Base-by-base conservation (phyloP, 805 yeast genomes). In the Phaffomyces thermotolerans region DNA sequence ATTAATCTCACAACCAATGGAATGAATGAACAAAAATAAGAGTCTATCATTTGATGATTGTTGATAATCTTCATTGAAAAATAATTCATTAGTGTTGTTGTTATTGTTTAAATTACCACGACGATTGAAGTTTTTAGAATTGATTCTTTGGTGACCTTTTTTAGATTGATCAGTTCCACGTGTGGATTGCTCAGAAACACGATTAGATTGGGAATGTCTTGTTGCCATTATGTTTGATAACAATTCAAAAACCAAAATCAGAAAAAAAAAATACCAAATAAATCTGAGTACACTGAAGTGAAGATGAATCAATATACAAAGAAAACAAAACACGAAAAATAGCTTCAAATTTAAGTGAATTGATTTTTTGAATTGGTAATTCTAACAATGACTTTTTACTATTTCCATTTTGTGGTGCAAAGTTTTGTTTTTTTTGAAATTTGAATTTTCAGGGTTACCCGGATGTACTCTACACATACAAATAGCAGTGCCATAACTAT, bases 1-100 rank as follows among this genome's bases (percentile, higher is more conserved):
- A 13, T 68, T 67, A 12, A 76, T 78, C 27, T 66, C 65, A 27
- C 73, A 67, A 17, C 95, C 86, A 35, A 83, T 65, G 7, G 88
- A 68, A 49, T 76, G 76, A 33, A 76, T 68, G 36, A 84, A 62
- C 39, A 81, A 66, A 49, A 62, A 79, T 37, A 74, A 57, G 44
- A 81, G 64, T 43, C 85, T 69, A 51, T 81, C 86, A 51, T 72
- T 69, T 13, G 57, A 57, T 41, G 52, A 53, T 42, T 43, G 44
- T 52, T 43, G 65, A 51, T 46, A 59, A 40, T 40, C 60, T 25
- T 43, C 64, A 52, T 47, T 55, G 51, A 38, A 22, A 24, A 56
- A 38, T 4, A 42, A 24, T 1, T 43, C 48, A 6, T 38, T 24
- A 13, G 41, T 36, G 29, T 36, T 44, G 20, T 41, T 42, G 14